These are phyloP conservation scores for Ogataea minuta DNA, from an alignment of 805 yeast genomes.

Conservation along the genomic window DNA sequence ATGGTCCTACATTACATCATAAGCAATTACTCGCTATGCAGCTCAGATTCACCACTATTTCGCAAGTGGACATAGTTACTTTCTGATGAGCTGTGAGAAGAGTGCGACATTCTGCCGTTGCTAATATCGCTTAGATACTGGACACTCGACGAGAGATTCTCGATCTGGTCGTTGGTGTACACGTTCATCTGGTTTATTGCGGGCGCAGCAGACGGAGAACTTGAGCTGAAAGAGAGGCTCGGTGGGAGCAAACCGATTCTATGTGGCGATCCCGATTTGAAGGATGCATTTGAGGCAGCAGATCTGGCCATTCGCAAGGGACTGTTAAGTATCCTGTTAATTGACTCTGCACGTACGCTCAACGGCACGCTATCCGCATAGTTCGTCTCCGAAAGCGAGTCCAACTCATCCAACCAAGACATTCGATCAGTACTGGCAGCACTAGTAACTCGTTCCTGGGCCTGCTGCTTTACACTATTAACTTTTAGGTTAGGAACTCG, in stretches of 20 bases:
- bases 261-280: conserved; percentile 16
- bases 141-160: conserved; percentile 17
- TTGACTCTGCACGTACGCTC: conserved; percentile 20
- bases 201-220: conserved; percentile 19
- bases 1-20: conserved; percentile 11
- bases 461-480: conserved; percentile 3
- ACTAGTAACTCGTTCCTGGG: neutral
- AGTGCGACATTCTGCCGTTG: conserved; percentile 16
- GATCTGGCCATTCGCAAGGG: conserved; percentile 21
- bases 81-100: conserved; percentile 5
- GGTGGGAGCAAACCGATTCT: conserved; percentile 22
- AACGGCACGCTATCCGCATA: conserved; percentile 12
- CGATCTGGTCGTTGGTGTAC: conserved; percentile 20
- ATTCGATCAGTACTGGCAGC: conserved; percentile 1
- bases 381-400: conserved; percentile 16
- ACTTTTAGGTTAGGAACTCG: conserved; percentile 9
- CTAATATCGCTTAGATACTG: conserved; percentile 25
- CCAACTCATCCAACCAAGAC: conserved; percentile 16
- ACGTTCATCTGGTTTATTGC: conserved; percentile 20
- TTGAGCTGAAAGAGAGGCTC: conserved; percentile 8
- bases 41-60: conserved; percentile 1
- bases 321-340: conserved; percentile 19
- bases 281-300: conserved; percentile 21
- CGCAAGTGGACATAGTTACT: conserved; percentile 6
- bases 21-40: neutral